A percentile compares a stretch with the other conserved stretches of the same genome.
phyloP scores from a whole-genome alignment of 139 green algal genomes.

The Yamagishiella unicocca region DNA sequence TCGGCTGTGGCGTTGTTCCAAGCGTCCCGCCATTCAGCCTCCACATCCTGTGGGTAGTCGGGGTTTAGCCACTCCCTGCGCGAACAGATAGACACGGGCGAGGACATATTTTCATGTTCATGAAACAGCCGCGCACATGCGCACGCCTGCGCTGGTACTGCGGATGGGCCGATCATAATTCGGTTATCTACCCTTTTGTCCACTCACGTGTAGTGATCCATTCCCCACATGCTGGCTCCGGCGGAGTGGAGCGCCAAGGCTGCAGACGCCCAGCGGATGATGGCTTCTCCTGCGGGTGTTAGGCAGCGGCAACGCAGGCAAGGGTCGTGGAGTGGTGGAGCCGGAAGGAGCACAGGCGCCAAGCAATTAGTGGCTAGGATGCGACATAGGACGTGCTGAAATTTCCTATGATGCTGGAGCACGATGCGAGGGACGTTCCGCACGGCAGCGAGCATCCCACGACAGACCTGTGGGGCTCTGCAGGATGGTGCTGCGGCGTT shows the following conservation, averaged over 20 bases:
- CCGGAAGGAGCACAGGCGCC: no score
- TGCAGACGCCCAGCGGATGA: not conserved
- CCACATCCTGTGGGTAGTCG: not conserved
- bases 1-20: conserved; percentile 13
- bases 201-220: conserved; percentile 5
- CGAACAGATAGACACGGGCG: no score
- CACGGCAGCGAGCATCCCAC: not conserved
- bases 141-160: no score
- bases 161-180: no score
- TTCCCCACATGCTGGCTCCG: not conserved
- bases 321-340: no score
- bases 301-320: not conserved
- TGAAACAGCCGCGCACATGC: no score
- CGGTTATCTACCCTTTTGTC: no score
- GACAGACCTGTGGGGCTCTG: not conserved
- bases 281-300: not conserved
- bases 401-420: no score
- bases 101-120: no score
- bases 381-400: no score
- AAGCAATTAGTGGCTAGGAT: no score
- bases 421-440: not conserved
- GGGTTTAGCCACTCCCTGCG: conserved; percentile 16
- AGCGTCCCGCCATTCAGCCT: not conserved
- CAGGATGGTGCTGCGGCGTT: not conserved
- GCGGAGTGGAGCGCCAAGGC: not conserved